Base-by-base conservation (phyloP, 148 eudicot genomes). In the Silene conica region DNA sequence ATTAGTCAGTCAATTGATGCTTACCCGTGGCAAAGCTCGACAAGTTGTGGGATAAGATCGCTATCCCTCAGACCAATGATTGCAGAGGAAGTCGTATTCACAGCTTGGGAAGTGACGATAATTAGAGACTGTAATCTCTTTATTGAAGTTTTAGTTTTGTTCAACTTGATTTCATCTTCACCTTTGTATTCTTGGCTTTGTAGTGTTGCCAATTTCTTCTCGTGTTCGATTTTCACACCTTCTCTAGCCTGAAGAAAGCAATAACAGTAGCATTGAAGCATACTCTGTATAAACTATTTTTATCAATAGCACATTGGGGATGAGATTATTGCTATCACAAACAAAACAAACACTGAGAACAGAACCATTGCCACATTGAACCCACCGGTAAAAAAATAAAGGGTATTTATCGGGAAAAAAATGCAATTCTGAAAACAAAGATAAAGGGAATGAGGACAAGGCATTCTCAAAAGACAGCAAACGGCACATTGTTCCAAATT, bases 1-100 rank as follows among this genome's bases (percentile, higher is more conserved):
- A n/a, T 46, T 58, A 19, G 56, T 18, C 58, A 61, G 56, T 64
- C 25, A 62, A 56, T 4, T 25, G 71, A 58, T 67, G 67, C 92
- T 86, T 82, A 94, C 98, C 97, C 98, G 70, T 94, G 97, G 80
- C 97, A 91, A 58, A 94, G 92, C 73, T 94, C 90, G 41, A 89
- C 93, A 73, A 94, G 93, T 83, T 91, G 96, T 3, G 93, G 93
- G 63, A 94, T 87, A 59, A 94, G 97, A 82, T 94, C 97, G 64
- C 96, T 73, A 82, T 94, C 92, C 72, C 98, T 78, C 46, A 87
- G 82, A 68, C 88, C 90, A 67, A 80, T 65, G 52, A 94, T 91
- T 77, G 92, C 92, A 10, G 96, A 85, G 20, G 98, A 91, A 63
- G 97, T 91, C 61, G 97, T 88, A 75, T 92, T 80, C 69, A 87